Base-by-base conservation (phyloP, 2,329 filamentous ascomycete species). In the Fusarium sp. region DNA sequence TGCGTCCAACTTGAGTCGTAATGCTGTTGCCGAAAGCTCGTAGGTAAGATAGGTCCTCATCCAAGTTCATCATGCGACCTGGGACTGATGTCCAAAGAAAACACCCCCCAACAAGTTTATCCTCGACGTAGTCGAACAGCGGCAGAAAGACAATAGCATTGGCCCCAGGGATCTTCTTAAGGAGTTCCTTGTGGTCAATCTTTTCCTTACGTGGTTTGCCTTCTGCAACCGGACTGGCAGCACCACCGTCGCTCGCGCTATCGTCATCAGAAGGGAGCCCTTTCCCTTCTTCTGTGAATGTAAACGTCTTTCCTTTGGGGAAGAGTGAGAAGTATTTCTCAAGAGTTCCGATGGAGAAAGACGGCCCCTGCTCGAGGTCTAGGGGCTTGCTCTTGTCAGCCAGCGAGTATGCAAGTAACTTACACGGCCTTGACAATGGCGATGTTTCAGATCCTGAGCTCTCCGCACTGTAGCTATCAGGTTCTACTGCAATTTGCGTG, bases 1-100 rank as follows among this genome's bases (percentile, higher is more conserved):
- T 79, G n/a, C 85, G 80, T 0, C 83, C 83, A 9, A 88, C 79
- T 57, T 89, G 85, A 15, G 83, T 83, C 82, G 89, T 88, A 49
- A 74, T 72, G 35, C 72, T 73, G 39, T 69, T 74, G 12, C 72
- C 60, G 10, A 74, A 74, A 2, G 72, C 72, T 2, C 70, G 70
- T 84, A 85, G 20, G 41, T 75, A 75, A 0, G 78, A 78, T 3
- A 81, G 60, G 16, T 79, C 78, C 23, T 76, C 70, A n/a, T 79
- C 77, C 26, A 78, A 71, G 33, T 77, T 79, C 63, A 80, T 79
- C 71, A 80, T 74, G n/a, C 74, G 77, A 21, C 77, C 77, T 1
- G 73, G 66, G 1, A 75, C 72, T 0, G 76, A 74, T 2, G 78
- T 78, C 78, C 78, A 80, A 3, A 80, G 70, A n/a, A 80, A 79